Base-by-base conservation (phyloP, 129 eudicot genomes). In the Oenanthe sinensis region DNA sequence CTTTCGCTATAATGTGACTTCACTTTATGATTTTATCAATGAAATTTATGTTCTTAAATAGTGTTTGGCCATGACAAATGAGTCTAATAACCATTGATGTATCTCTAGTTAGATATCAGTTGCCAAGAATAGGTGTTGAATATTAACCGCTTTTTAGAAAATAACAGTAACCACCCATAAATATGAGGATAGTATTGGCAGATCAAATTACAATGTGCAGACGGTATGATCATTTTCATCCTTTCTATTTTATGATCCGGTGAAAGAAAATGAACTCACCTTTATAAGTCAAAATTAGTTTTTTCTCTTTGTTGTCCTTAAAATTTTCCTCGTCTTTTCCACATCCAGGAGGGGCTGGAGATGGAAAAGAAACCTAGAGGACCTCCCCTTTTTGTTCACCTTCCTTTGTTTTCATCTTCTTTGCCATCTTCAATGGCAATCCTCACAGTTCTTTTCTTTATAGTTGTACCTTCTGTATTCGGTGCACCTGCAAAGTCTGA, bases 401-500 rank as follows among this genome's bases (percentile, higher is more conserved):
- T 42, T 75, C 78, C 46, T 65, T 80, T 78, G 30, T 43, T 71
- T 78, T 72, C 81, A 30, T 39, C 40, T 2, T 60, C 78, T 26
- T 12, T 73, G 11, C 62, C 78, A 15, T 75, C 80, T 33, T 73
- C 77, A 71, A 82, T 77, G 87, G 75, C 78, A 39, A 69, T 85
- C 83, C 69, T 83, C 73, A 78, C 80, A 67, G 80, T 89, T 67
- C 77, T 87, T 78, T 55, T 81, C 17, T 48, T 72, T 77, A 15
- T 87, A 28, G 14, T 47, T 70, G 75, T 63, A 76, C 54, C 81
- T 74, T 69, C 88, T 37, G 45, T 37, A 33, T 17, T 5, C 17
- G 80, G 75, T 71, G 68, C 84, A 68, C 80, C 90, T 0, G 83
- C 92, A 3, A 85, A 86, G 74, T 77, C 96, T 6, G 83, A 82